Evolutionary conservation across 73 alveolate genomes (phyloP).

Genomic region (Stentor roeselii): DNA sequence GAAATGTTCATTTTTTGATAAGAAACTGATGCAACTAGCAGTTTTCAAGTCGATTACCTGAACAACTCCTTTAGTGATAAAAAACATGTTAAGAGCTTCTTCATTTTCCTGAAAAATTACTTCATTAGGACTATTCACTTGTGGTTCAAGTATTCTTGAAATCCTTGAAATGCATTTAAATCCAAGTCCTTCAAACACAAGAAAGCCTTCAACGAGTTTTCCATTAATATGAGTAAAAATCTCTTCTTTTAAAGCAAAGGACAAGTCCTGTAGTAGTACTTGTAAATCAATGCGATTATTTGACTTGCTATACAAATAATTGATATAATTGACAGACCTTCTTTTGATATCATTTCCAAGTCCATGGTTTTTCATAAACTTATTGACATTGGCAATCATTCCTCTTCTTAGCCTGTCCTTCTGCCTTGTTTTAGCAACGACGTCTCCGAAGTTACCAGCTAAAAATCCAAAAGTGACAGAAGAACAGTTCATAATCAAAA

Average conservation of each 20-base stretch:
- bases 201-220: too few relatives aligned
- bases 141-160: not conserved
- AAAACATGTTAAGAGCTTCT: not conserved
- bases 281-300: not conserved
- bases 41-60: not conserved
- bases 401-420: not conserved
- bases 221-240: not conserved
- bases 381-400: not conserved
- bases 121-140: not conserved
- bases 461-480: constrained; percentile 79
- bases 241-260: not conserved
- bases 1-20: not conserved
- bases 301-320: not conserved
- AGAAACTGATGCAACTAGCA: not conserved
- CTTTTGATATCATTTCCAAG: not conserved
- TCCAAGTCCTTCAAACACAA: too few relatives aligned
- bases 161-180: constrained; percentile 7
- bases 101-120: not conserved
- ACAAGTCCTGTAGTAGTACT: not conserved
- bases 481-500: constrained; percentile 63
- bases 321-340: not conserved
- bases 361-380: not conserved
- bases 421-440: not conserved
- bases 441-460: constrained; percentile 48
- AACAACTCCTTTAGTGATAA: not conserved